These are phyloP conservation scores for Entamoeba nuttalli DNA, from an alignment of 208 protist genomes.

Conservation along the genomic window DNA sequence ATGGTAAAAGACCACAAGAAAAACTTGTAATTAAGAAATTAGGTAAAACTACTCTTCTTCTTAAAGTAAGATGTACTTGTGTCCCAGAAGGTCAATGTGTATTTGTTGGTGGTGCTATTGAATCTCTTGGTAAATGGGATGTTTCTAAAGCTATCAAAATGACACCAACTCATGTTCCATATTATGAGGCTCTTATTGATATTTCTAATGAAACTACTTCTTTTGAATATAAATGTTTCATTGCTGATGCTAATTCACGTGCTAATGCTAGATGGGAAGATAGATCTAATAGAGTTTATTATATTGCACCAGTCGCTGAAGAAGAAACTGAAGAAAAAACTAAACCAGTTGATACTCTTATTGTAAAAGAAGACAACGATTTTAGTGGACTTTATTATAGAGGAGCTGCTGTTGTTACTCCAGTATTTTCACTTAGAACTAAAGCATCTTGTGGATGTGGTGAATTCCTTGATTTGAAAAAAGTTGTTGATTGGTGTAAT, in stretches of 20 bases:
- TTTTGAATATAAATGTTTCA: neutral
- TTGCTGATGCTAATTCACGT: neutral
- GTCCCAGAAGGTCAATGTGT: neutral
- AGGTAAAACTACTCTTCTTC: neutral
- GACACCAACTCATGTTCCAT: neutral
- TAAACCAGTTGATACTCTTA: neutral
- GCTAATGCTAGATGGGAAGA: neutral
- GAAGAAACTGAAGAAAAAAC: neutral
- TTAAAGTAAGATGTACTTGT: neutral
- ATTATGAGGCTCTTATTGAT: neutral
- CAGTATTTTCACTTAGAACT: constrained; percentile 50
- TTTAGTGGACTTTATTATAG: neutral
- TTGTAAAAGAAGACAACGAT: neutral
- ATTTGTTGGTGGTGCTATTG: neutral
- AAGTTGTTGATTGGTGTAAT: constrained; percentile 27
- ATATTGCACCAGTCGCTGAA: neutral
- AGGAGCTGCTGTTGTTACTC: constrained; percentile 39
- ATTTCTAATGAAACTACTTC: neutral
- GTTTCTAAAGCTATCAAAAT: neutral
- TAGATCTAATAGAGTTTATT: neutral
- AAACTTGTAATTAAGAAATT: neutral
- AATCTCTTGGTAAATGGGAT: neutral
- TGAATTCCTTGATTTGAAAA: constrained; percentile 50
- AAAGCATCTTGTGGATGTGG: constrained; percentile 45
- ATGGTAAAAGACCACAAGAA: neutral